Evolutionary conservation across 2,329 filamentous ascomycete species (phyloP).

Genomic region (Zymoseptoria pseudotritici): DNA sequence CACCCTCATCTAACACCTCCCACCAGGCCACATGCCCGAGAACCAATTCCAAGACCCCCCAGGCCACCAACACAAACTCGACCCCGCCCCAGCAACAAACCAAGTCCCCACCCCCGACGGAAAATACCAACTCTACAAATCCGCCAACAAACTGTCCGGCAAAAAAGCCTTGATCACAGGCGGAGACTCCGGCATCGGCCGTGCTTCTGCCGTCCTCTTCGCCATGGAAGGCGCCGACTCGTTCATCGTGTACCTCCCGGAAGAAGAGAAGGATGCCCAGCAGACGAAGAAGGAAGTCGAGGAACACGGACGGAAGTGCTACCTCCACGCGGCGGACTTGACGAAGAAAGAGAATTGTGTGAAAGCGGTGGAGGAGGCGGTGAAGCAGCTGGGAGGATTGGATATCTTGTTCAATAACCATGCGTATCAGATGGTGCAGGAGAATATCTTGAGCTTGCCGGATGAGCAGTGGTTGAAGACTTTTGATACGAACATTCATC

Average conservation of each 20-base stretch:
- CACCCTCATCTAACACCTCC: neutral
- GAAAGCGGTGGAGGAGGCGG: slow-evolving; percentile 58
- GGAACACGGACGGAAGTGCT: slow-evolving; percentile 57
- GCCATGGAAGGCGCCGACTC: slow-evolving; percentile 73
- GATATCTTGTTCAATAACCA: slow-evolving; percentile 71
- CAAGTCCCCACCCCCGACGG: slow-evolving; percentile 61
- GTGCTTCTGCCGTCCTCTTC: slow-evolving; percentile 67
- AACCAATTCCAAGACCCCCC: slow-evolving; percentile 47
- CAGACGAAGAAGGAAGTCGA: slow-evolving; percentile 66
- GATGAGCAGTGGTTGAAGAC: slow-evolving; percentile 77
- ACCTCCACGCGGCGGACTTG: slow-evolving; percentile 58
- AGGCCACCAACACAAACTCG: slow-evolving; percentile 50
- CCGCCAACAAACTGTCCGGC: slow-evolving; percentile 66
- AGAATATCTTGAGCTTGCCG: slow-evolving; percentile 62
- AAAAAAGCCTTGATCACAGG: slow-evolving; percentile 75
- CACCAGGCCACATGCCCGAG: slow-evolving; percentile 8
- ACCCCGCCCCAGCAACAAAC: slow-evolving; percentile 53
- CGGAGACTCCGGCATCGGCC: slow-evolving; percentile 72
- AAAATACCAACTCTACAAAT: slow-evolving; percentile 62
- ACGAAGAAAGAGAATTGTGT: slow-evolving; percentile 60
- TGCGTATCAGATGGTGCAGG: slow-evolving; percentile 63
- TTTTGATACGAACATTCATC: slow-evolving; percentile 75
- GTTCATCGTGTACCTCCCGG: slow-evolving; percentile 65
- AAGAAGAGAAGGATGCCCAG: slow-evolving; percentile 69
- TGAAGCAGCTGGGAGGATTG: slow-evolving; percentile 59